Percentiles rank a stretch among this genome's conserved stretches.
phyloP scores from a whole-genome alignment of 257 asterid genomes.

The Petunia secreta region DNA sequence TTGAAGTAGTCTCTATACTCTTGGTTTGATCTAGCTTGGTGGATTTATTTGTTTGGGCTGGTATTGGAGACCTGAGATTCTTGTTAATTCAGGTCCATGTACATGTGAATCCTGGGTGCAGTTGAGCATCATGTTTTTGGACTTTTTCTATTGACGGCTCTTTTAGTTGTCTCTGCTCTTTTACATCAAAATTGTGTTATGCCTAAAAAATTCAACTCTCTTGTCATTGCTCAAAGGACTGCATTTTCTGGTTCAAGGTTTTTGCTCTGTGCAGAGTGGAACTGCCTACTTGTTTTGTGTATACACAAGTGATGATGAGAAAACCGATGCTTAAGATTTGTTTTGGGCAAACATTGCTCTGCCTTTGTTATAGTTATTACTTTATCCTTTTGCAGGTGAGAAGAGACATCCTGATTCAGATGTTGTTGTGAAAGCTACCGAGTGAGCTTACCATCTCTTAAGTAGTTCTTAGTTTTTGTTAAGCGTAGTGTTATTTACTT shows the following conservation, averaged over 20 bases:
- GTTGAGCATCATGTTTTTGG: background rate
- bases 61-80: background rate
- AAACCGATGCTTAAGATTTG: background rate
- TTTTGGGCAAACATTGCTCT: background rate
- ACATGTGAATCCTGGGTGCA: background rate
- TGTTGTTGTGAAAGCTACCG: background rate
- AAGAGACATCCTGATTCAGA: background rate
- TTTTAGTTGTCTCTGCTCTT: slow-evolving; percentile 4
- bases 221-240: background rate
- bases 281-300: background rate
- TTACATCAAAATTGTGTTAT: background rate
- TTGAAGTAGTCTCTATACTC: background rate
- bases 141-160: background rate
- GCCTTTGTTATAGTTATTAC: background rate
- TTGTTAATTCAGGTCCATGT: background rate
- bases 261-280: too few relatives aligned
- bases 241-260: too few relatives aligned
- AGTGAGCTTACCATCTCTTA: background rate
- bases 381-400: background rate
- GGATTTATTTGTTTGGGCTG: background rate
- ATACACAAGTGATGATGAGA: background rate
- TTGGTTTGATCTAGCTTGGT: background rate
- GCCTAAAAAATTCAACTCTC: too few relatives aligned
- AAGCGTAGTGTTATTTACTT: background rate
- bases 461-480: background rate